Percentiles rank a stretch among this genome's conserved stretches.
phyloP scores from a whole-genome alignment of 805 yeast genomes.

The Metschnikowia baotianmanensis region DNA sequence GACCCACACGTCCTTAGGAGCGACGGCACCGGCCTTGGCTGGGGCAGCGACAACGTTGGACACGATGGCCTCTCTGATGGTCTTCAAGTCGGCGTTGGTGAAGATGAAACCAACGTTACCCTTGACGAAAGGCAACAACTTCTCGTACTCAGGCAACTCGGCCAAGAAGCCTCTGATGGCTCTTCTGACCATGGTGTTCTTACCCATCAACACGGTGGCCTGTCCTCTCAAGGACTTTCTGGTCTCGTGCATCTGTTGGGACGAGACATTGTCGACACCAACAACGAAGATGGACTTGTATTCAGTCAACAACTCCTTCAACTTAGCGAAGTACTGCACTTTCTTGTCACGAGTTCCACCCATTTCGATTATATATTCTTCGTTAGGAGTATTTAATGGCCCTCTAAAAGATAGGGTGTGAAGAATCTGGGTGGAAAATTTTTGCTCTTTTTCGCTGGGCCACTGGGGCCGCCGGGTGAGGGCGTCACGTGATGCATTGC shows the following conservation, averaged over 20 bases:
- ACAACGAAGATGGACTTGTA: conserved; percentile 98
- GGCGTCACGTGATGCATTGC: too few relatives aligned
- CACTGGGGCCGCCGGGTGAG: background rate
- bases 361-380: conserved; percentile 80
- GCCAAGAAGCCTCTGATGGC: conserved; percentile 94
- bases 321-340: conserved; percentile 90
- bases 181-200: conserved; percentile 99
- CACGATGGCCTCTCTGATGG: conserved; percentile 82
- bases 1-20: conserved; percentile 96
- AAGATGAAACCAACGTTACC: conserved; percentile 99
- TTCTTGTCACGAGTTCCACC: conserved; percentile 99
- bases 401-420: conserved; percentile 27
- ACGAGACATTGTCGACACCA: conserved; percentile 99
- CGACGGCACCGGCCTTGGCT: conserved; percentile 99
- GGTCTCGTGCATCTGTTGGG: conserved; percentile 99
- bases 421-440: conserved; percentile 9
- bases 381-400: conserved; percentile 92
- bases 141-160: conserved; percentile 96
- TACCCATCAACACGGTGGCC: conserved; percentile 98
- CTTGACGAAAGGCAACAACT: conserved; percentile 87
- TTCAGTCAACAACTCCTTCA: conserved; percentile 92
- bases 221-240: conserved; percentile 95
- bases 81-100: conserved; percentile 94
- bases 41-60: conserved; percentile 99
- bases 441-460: conserved; percentile 7